Evolutionary conservation across 2,329 filamentous ascomycete genomes (phyloP).

Genomic region (Beauveria pseudobassiana): DNA sequence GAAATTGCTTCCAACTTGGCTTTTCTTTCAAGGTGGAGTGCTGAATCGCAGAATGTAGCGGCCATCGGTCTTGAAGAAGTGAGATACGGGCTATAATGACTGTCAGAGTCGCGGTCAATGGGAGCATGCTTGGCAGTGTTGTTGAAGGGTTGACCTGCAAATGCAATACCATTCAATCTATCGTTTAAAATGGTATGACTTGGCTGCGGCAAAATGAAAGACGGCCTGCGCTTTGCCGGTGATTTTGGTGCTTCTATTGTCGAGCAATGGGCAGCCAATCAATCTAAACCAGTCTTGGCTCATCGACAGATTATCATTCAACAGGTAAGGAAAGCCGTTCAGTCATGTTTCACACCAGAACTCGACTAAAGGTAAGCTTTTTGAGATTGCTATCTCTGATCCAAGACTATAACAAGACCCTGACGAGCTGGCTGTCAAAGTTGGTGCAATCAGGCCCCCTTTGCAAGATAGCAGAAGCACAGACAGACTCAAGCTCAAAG

Average conservation of each 20-base stretch:
- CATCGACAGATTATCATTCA: neutral
- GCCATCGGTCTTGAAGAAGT: too few relatives aligned
- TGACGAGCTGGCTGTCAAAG: neutral
- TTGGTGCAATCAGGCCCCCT: neutral
- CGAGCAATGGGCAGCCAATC: neutral
- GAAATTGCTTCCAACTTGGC: too few relatives aligned
- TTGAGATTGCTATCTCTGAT: neutral
- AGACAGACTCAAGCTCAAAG: neutral
- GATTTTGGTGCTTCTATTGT: neutral
- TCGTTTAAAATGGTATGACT: too few relatives aligned
- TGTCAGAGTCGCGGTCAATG: too few relatives aligned
- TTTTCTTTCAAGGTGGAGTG: too few relatives aligned
- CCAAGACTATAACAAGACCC: neutral
- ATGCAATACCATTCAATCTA: too few relatives aligned
- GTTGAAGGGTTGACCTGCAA: too few relatives aligned
- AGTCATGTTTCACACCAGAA: neutral
- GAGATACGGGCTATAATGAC: too few relatives aligned
- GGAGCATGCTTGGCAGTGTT: too few relatives aligned
- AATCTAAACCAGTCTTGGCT: neutral
- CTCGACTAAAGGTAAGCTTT: neutral
- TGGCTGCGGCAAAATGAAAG: neutral
- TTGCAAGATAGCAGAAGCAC: neutral
- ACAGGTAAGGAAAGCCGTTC: neutral
- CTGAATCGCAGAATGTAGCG: too few relatives aligned
- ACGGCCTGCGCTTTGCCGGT: neutral